A percentile compares a stretch with the other conserved stretches of the same genome.
Evolutionary conservation across 768 basidiomycete species (phyloP).

Genomic region (Panaeolus papilionaceus): DNA sequence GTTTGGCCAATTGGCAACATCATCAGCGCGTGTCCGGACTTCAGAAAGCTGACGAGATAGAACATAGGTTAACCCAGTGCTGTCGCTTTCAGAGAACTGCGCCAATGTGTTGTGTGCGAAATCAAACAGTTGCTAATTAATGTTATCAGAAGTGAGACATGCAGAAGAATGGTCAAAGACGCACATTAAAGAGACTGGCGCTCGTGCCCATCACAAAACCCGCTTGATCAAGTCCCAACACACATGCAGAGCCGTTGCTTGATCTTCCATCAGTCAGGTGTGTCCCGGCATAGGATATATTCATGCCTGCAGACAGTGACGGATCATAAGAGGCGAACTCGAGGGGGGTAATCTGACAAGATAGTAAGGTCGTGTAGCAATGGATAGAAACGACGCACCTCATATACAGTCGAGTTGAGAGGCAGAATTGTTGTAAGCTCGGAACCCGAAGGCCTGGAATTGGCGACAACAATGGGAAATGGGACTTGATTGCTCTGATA

Average conservation of each 20-base stretch:
- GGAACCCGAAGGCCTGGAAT: constrained; percentile 56
- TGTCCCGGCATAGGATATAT: constrained; percentile 69
- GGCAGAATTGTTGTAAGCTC: constrained; percentile 46
- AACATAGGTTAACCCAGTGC: constrained; percentile 52
- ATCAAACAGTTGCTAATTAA: constrained; percentile 54
- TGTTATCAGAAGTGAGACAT: neutral
- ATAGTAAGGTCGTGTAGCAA: neutral
- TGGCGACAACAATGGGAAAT: constrained; percentile 69
- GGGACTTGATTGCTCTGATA: constrained; percentile 59
- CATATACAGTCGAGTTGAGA: constrained; percentile 58
- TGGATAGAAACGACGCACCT: constrained; percentile 43
- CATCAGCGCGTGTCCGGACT: constrained; percentile 57
- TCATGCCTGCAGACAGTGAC: constrained; percentile 70
- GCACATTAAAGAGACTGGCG: constrained; percentile 69
- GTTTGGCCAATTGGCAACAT: constrained; percentile 76
- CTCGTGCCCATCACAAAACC: constrained; percentile 81
- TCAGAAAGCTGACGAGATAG: constrained; percentile 51
- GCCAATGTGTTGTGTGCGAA: constrained; percentile 47
- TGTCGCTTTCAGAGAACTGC: constrained; percentile 43
- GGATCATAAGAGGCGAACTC: constrained; percentile 82
- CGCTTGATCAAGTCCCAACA: constrained; percentile 76
- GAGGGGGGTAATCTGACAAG: constrained; percentile 57
- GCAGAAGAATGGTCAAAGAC: constrained; percentile 19
- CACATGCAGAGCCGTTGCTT: constrained; percentile 62
- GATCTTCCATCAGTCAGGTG: constrained; percentile 62